Percentiles rank a stretch among this genome's conserved stretches.
phyloP scores from a whole-genome alignment of 768 basidiomycete species.

The Suillus occidentalis region DNA sequence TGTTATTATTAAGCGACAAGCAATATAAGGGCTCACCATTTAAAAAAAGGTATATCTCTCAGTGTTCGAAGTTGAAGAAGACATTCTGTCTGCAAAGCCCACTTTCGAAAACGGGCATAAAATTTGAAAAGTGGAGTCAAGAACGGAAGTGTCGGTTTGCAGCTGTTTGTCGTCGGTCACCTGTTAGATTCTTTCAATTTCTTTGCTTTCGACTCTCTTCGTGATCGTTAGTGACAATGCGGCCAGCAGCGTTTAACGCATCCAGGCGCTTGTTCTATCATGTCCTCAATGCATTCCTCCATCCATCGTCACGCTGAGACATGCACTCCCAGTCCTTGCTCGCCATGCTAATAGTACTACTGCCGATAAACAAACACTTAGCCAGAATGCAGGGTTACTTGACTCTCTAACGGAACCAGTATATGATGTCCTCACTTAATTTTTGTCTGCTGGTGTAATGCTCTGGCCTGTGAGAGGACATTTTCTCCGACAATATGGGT shows the following conservation, averaged over 20 bases:
- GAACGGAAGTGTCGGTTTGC: background rate
- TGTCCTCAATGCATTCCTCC: background rate
- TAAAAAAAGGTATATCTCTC: background rate
- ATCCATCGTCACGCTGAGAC: background rate
- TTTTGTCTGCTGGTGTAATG: background rate
- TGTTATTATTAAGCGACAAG: background rate
- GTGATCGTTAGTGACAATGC: background rate
- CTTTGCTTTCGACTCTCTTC: background rate
- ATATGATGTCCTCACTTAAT: no score
- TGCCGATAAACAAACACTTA: slow-evolving; percentile 23
- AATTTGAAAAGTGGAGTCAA: background rate
- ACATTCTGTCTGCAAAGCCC: slow-evolving; percentile 2
- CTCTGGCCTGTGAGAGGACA: background rate
- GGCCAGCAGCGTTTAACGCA: background rate
- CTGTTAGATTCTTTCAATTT: background rate
- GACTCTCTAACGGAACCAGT: slow-evolving; percentile 19
- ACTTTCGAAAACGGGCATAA: slow-evolving; percentile 1
- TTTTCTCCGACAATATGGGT: background rate
- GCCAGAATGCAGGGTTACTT: slow-evolving; percentile 24
- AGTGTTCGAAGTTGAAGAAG: background rate
- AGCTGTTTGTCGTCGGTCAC: background rate
- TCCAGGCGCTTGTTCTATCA: background rate
- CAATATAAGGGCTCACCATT: background rate
- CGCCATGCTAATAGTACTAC: slow-evolving; percentile 16
- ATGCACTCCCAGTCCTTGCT: background rate